Evolutionary conservation across 2,329 filamentous ascomycete genomes (phyloP), one percentile per base, ranked within the genome.

Genomic region (Curvularia verruculosa): DNA sequence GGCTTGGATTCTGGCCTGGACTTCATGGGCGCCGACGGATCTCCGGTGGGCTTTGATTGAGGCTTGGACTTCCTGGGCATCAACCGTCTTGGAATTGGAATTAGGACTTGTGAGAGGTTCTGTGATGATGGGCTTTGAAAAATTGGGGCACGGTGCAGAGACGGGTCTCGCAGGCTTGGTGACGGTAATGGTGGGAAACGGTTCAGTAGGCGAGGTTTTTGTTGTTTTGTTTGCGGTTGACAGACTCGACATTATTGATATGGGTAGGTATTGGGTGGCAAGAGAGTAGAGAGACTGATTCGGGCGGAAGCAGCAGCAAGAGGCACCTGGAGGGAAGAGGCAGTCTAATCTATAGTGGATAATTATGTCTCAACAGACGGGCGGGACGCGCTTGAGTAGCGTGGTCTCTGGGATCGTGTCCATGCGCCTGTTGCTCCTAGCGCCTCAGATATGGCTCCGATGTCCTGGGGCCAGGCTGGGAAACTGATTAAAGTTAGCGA

Each of bases 171-270:
- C 5, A 7, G 47, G 34, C 24, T 65, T 52, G 31, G 67, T 63
- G 39, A 49, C 24, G 39, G 52, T 49, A 34, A 55, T 52, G 18
- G 57, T 57, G 52, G 63, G 64, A 45, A 71, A 67, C 41, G 71
- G 66, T 41, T 71, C 61, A 7, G 65, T 60, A 39, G 63, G 56
- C 13, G 67, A 58, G 15, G 66, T 69, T 51, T 71, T 70, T 53
- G 69, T 71, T 49, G 65, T 65, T 37, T 68, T 72, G 60, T 68
- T 75, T 49, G 69, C 52, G 51, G 66, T 71, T 4, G 69, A 69
- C 53, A 74, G 71, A 43, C 73, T 67, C 19, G 72, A 62, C 75
- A 77, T 76, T 36, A 40, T 43, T 19, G 51, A 36, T 48, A 19
- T 19, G 18, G 28, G 26, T 15, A 24, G 36, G 15, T 34, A 13